Conservation (phyloP, 2,329 filamentous ascomycete species). For the Westerdykella aurantiaca region DNA sequence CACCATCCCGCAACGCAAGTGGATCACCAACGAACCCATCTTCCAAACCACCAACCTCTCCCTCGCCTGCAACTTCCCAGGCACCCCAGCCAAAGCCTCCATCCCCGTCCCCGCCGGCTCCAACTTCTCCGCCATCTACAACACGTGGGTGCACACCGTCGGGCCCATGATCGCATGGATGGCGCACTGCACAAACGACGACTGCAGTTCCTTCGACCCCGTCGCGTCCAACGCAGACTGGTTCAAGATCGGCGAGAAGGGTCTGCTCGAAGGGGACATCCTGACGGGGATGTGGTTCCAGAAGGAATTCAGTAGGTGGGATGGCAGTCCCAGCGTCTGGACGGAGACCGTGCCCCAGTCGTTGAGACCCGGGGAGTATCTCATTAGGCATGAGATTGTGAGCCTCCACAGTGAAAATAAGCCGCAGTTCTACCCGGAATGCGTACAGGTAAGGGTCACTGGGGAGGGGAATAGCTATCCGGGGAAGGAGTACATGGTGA, state of each 20-base stretch:
- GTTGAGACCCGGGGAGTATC: constrained; percentile 20
- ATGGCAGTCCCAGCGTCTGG: constrained; percentile 23
- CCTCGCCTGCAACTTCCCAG: constrained; percentile 27
- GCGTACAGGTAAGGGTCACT: constrained; percentile 23
- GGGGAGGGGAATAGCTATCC: constrained; percentile 12
- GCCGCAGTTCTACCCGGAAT: constrained; percentile 29
- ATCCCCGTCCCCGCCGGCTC: constrained; percentile 23
- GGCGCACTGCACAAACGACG: constrained; percentile 18
- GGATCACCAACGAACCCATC: constrained; percentile 26
- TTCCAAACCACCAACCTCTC: constrained; percentile 17
- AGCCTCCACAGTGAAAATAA: constrained; percentile 24
- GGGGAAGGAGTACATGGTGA: constrained; percentile 18
- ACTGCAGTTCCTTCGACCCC: constrained; percentile 16
- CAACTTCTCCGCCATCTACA: constrained; percentile 24
- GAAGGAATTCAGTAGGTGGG: constrained; percentile 19
- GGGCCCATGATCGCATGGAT: constrained; percentile 29
- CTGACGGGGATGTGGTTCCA: constrained; percentile 24
- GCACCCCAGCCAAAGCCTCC: constrained; percentile 17
- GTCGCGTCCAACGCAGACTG: constrained; percentile 8
- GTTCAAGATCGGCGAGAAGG: constrained; percentile 28
- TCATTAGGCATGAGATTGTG: constrained; percentile 27
- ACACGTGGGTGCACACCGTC: constrained; percentile 27
- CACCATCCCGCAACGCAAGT: constrained; percentile 26
- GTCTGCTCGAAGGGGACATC: constrained; percentile 17
- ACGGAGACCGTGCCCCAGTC: constrained; percentile 16